Conservation (phyloP, 495 filamentous ascomycete genomes). For the Podospora pseudocomata region DNA sequence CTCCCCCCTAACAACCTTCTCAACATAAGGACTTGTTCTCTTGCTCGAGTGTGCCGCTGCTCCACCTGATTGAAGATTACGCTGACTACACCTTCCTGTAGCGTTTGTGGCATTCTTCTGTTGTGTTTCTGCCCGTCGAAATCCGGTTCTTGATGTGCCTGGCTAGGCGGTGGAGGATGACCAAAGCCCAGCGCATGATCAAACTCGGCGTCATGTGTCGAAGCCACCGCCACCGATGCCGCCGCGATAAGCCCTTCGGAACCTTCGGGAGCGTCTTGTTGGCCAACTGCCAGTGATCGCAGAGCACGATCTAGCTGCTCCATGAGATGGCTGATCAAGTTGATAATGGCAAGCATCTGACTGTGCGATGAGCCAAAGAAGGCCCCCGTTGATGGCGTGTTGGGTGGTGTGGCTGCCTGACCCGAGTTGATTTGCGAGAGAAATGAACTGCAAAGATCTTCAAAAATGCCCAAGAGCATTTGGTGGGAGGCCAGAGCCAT, state of each 20-base stretch:
- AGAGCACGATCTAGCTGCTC: slow-evolving; percentile 6
- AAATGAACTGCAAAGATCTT: slow-evolving; percentile 12
- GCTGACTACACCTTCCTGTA: background rate
- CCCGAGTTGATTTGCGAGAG: background rate
- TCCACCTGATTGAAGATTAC: background rate
- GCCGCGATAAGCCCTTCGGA: background rate
- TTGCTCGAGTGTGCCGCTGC: background rate
- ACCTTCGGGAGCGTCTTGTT: background rate
- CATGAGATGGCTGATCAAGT: slow-evolving; percentile 14
- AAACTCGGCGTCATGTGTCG: background rate
- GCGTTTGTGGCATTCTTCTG: background rate
- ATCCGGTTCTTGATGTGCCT: background rate
- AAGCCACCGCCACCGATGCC: background rate
- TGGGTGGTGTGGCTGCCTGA: background rate
- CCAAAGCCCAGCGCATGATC: background rate
- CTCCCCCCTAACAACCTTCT: background rate
- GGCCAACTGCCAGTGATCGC: background rate
- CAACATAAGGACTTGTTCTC: background rate
- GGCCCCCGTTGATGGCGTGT: background rate
- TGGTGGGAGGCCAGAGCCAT: slow-evolving; percentile 17
- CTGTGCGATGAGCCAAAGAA: background rate
- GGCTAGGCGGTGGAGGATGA: background rate
- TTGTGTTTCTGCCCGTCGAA: background rate
- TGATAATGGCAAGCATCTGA: slow-evolving; percentile 9
- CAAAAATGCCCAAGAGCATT: slow-evolving; percentile 17